Evolutionary conservation across 1,284 basidiomycete genomes (phyloP), one percentile per base, ranked within the genome.

Genomic region (Phlebopus sp.): DNA sequence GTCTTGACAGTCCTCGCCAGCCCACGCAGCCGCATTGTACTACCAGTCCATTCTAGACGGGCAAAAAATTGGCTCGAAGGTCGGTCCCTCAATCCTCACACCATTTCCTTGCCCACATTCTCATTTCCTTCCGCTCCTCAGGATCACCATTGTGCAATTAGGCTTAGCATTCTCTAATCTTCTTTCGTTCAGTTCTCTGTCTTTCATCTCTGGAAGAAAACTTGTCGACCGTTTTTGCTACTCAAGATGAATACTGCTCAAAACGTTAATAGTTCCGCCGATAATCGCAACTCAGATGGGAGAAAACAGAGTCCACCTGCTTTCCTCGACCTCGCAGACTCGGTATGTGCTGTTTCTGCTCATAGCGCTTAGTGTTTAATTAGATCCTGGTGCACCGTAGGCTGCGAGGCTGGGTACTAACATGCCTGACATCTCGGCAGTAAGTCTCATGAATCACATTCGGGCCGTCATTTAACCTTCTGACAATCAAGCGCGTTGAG

Each of bases 251-350:
- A 78, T 71, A 71, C 72, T 69, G 69, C 73, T 70, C 71, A 79
- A 75, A 79, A 86, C 72, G 76, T 78, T 79, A 84, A 72, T 73
- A 71, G 77, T 67, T 77, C 81, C 75, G 78, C 71, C 77, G 79
- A 86, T 82, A 78, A 79, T 79, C 76, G 73, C 65, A 70, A 78
- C 64, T 72, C 77, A 50, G 82, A 82, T 62, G 84, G 82, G 55
- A 76, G 82, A 66, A 90, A 87, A 73, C 85, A 87, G 63, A 89
- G 84, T 69, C 89, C 90, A 13, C 88, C 90, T 54, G 90, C 90
- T 52, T 92, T 92, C 70, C 75, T 92, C 67, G 90, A 92, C 75
- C 80, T 92, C 56, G 90, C 90, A 47, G 90, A 92, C 72, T 91
- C 90, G 59, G 90, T 91, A 69, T 60, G 87, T 78, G 41, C 25